Conservation (phyloP, 1,139 yeast genomes). For the Komagataea norvegica region DNA sequence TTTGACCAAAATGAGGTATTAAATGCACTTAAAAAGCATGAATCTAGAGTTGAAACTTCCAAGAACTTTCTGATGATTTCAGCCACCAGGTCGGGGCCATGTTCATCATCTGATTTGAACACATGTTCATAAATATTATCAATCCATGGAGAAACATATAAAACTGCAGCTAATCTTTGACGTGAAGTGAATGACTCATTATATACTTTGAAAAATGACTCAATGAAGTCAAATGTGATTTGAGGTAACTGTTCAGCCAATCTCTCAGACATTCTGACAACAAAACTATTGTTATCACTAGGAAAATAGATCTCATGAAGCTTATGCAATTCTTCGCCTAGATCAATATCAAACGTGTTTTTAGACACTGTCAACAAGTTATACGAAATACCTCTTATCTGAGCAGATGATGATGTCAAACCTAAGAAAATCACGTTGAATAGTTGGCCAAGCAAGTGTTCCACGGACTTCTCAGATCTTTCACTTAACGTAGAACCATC, state of each 20-base stretch:
- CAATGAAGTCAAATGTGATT: slow-evolving; percentile 57
- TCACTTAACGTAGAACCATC: slow-evolving; percentile 13
- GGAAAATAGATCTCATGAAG: slow-evolving; percentile 71
- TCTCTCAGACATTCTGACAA: slow-evolving; percentile 54
- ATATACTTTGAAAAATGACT: slow-evolving; percentile 56
- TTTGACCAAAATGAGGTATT: slow-evolving; percentile 69
- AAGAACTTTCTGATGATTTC: slow-evolving; percentile 62
- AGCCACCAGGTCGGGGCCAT: slow-evolving; percentile 59
- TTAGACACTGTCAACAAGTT: slow-evolving; percentile 61
- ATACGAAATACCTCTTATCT: slow-evolving; percentile 61
- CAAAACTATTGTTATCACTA: slow-evolving; percentile 60
- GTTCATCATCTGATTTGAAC: slow-evolving; percentile 45
- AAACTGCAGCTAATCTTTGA: slow-evolving; percentile 30
- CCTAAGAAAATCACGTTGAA: slow-evolving; percentile 67
- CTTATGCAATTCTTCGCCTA: slow-evolving; percentile 53
- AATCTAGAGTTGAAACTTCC: slow-evolving; percentile 45
- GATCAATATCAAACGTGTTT: slow-evolving; percentile 53
- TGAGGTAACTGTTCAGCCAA: slow-evolving; percentile 55
- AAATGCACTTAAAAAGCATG: slow-evolving; percentile 40
- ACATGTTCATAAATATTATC: slow-evolving; percentile 59
- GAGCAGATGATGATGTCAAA: slow-evolving; percentile 52
- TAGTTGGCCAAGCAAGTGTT: slow-evolving; percentile 47
- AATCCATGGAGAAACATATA: slow-evolving; percentile 69
- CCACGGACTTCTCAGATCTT: slow-evolving; percentile 23
- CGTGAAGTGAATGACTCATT: slow-evolving; percentile 34